Evolutionary conservation across 2,329 filamentous ascomycete species (phyloP), one percentile per base, ranked within the genome.

Genomic region (Sporothrix phasma): DNA sequence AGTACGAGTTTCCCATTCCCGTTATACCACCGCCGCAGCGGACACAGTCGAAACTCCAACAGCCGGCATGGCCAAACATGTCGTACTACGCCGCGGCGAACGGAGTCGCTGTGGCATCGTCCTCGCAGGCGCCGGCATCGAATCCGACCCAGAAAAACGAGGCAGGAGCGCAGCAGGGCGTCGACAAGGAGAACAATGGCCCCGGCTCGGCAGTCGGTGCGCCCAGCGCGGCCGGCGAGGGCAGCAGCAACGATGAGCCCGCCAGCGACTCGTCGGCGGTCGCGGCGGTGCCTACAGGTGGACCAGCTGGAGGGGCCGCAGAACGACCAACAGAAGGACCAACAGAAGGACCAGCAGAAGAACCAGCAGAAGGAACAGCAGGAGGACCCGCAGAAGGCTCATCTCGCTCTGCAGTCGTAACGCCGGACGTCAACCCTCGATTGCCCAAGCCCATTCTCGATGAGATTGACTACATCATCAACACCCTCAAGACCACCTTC

Each of bases 1-100:
- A 84, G 74, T 81, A 85, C 72, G 86, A 88, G 61, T 96, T 96
- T 70, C 86, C 89, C 47, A 87, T 88, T 69, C 89, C 89, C 62
- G 75, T 84, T 61, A 80, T 82, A 39, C 76, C 77, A 17, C 76
- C 76, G 13, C 75, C 75, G 26, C 70, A 77, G 49, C 74, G 76
- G 66, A 71, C 76, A 69, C 72, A 77, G 65, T 77, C 76, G 68
- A 76, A 77, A 65, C 74, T 80, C 60, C 77, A 78, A 62, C 78
- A 80, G 68, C 69, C 77, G 58, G 74, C 78, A 24, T 77, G 79
- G 1, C 79, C 81, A n/a, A 70, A 72, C 31, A 22, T 29, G 39
- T 11, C 26, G 13, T 15, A 47, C 54, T 75, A 22, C 3, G 39
- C 49, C 10, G 41, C 46, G 1, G 10, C 29, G 37, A n/a, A 79